phyloP scores from a whole-genome alignment of 208 protist species.

The Acanthamoeba triangularis region DNA sequence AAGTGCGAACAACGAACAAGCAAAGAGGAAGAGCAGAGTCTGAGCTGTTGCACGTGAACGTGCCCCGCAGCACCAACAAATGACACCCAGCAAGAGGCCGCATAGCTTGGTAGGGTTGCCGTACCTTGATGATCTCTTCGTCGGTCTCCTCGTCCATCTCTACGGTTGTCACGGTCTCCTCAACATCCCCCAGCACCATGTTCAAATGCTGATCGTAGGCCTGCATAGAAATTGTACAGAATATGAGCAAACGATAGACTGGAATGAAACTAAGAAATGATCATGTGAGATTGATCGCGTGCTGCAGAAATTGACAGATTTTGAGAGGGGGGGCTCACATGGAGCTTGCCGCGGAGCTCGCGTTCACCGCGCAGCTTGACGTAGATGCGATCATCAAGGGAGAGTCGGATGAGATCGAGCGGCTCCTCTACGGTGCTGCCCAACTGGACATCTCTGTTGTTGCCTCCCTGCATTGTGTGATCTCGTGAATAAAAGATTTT shows the following conservation, averaged over 20 bases:
- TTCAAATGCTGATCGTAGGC: constrained; percentile 96
- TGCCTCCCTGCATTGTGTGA: constrained; percentile 4
- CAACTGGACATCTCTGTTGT: not conserved
- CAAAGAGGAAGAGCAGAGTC: too few species aligned
- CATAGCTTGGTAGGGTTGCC: not conserved
- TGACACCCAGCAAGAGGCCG: not conserved
- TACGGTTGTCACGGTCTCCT: constrained; percentile 92
- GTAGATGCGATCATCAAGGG: constrained; percentile 93
- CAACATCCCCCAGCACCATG: constrained; percentile 94
- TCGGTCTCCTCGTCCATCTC: constrained; percentile 94
- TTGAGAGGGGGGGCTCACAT: constrained; percentile 84
- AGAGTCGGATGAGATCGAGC: constrained; percentile 93
- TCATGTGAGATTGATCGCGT: too few species aligned
- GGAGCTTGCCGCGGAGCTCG: constrained; percentile 92
- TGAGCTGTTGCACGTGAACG: too few species aligned
- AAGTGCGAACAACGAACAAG: not conserved
- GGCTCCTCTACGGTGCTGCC: constrained; percentile 89
- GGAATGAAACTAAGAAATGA: not conserved
- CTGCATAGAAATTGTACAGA: constrained; percentile 78
- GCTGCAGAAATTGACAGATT: not conserved
- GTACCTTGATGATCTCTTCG: constrained; percentile 93
- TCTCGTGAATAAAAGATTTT: not conserved
- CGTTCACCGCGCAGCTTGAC: constrained; percentile 94
- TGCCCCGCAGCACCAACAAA: too few species aligned
- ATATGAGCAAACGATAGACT: not conserved